phyloP scores from a whole-genome alignment of 169 alveolate species.

The Babesia ovis region DNA sequence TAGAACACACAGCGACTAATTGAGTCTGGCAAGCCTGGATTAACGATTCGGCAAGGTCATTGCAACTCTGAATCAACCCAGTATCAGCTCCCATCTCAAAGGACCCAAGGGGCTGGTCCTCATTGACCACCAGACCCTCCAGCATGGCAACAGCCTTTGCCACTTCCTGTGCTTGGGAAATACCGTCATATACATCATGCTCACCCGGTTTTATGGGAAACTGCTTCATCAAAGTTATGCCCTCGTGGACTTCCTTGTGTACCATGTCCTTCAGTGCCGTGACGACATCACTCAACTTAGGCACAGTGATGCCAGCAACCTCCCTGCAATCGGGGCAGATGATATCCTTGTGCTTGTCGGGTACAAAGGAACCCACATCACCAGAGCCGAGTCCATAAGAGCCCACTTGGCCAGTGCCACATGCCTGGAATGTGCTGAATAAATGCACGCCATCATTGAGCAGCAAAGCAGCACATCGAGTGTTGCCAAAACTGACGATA shows the following conservation, averaged over 20 bases:
- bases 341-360: neutral
- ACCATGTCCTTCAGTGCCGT: slow-evolving; percentile 30
- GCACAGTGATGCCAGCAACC: neutral
- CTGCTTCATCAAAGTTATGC: slow-evolving; percentile 52
- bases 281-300: slow-evolving; percentile 6
- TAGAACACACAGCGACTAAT: slow-evolving; percentile 51
- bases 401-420: neutral
- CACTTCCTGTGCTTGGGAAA: slow-evolving; percentile 37
- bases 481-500: slow-evolving; percentile 13
- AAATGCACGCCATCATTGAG: slow-evolving; percentile 21
- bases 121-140: slow-evolving; percentile 45
- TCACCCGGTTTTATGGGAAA: neutral
- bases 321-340: slow-evolving; percentile 11
- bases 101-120: neutral
- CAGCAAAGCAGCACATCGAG: slow-evolving; percentile 13
- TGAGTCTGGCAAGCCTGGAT: slow-evolving; percentile 14
- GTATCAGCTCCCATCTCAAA: slow-evolving; percentile 17
- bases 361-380: neutral
- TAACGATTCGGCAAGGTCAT: slow-evolving; percentile 40
- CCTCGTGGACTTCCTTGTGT: slow-evolving; percentile 22
- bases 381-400: neutral
- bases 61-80: slow-evolving; percentile 24
- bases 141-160: slow-evolving; percentile 49
- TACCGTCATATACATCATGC: neutral
- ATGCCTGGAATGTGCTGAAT: slow-evolving; percentile 18